Percentiles rank a stretch among this genome's conserved stretches.
These are phyloP conservation scores for Priceomyces fermenticarens DNA, from an alignment of 805 yeast species.

Conservation along the genomic window DNA sequence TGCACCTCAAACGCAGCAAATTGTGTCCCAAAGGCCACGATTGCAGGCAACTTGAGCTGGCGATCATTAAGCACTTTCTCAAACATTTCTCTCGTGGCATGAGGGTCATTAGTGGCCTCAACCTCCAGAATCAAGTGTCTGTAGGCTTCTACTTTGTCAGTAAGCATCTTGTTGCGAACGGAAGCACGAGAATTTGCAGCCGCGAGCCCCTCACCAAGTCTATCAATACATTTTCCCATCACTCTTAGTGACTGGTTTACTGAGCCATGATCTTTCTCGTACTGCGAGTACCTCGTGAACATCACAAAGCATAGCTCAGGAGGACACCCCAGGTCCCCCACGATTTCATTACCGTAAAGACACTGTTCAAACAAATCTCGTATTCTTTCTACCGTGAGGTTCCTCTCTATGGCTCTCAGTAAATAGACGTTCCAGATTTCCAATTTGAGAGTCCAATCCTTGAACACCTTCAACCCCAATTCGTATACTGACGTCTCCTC, in stretches of 20 bases:
- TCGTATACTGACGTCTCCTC: conserved; percentile 63
- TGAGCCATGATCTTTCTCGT: conserved; percentile 58
- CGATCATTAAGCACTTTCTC: conserved; percentile 41
- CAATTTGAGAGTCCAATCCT: conserved; percentile 50
- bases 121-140: conserved; percentile 7
- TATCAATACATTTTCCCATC: conserved; percentile 12
- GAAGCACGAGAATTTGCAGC: conserved; percentile 2
- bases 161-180: conserved; percentile 13
- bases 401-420: conserved; percentile 39
- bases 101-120: conserved; percentile 12
- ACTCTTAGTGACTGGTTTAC: conserved; percentile 40
- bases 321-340: conserved; percentile 27
- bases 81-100: conserved; percentile 34
- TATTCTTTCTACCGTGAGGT: conserved; percentile 27
- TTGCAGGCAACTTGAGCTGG: conserved; percentile 39
- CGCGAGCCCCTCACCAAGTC: conserved; percentile 6
- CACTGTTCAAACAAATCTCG: conserved; percentile 77
- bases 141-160: conserved; percentile 24
- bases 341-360: conserved; percentile 27
- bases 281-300: conserved; percentile 53
- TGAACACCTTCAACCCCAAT: conserved; percentile 59
- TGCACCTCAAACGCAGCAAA: conserved; percentile 58
- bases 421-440: conserved; percentile 75
- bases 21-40: conserved; percentile 43
- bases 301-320: conserved; percentile 45